Percentiles rank a stretch among this genome's conserved stretches.
These are phyloP conservation scores for Xylaria nigripes DNA, from an alignment of 495 filamentous ascomycete species.

Conservation along the genomic window DNA sequence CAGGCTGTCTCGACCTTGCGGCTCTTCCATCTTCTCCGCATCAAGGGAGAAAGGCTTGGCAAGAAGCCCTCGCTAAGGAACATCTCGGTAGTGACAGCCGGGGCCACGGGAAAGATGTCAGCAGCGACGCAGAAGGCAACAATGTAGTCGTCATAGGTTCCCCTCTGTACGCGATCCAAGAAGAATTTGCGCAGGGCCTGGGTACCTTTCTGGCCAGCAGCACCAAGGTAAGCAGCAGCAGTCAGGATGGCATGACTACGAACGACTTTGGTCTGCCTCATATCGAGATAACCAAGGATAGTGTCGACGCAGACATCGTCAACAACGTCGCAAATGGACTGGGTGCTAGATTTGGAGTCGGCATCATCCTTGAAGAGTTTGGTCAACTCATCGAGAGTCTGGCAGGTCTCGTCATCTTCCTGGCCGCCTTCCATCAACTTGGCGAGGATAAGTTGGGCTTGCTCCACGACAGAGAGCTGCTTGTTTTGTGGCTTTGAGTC, in stretches of 20 bases:
- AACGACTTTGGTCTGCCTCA: constrained; percentile 57
- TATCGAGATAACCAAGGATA: constrained; percentile 68
- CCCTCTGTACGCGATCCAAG: constrained; percentile 35
- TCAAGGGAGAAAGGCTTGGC: constrained; percentile 55
- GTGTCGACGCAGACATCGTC: constrained; percentile 74
- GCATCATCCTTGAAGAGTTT: constrained; percentile 40
- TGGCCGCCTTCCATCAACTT: constrained; percentile 49
- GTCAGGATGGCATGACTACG: constrained; percentile 68
- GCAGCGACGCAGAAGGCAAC: constrained; percentile 84
- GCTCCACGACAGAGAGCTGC: constrained; percentile 28
- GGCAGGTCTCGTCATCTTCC: constrained; percentile 46
- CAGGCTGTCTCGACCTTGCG: constrained; percentile 71
- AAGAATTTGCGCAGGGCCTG: constrained; percentile 62
- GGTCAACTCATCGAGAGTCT: constrained; percentile 39
- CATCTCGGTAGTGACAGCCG: constrained; percentile 57
- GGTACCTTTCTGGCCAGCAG: constrained; percentile 58
- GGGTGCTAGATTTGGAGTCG: constrained; percentile 27
- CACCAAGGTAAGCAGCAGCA: constrained; percentile 71
- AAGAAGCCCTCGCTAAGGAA: constrained; percentile 84
- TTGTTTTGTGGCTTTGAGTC: constrained; percentile 16
- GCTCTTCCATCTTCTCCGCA: constrained; percentile 65
- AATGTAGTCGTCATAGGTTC: constrained; percentile 52
- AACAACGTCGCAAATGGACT: constrained; percentile 54
- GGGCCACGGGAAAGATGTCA: constrained; percentile 75
- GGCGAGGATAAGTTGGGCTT: constrained; percentile 45